Evolutionary conservation across 441 rosid species (phyloP), one percentile per base, ranked within the genome.

Genomic region (Erodium trifolium): DNA sequence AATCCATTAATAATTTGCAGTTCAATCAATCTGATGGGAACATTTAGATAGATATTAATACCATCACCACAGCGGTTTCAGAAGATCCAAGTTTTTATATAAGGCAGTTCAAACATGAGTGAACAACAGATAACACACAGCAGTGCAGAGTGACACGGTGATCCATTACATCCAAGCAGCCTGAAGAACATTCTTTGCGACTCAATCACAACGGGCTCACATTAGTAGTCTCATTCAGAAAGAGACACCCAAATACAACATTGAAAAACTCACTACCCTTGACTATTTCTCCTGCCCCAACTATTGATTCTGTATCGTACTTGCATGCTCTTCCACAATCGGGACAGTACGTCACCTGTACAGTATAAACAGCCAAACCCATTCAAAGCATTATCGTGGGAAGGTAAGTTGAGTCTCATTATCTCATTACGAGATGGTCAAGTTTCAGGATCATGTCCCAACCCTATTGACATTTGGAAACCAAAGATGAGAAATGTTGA

Each of bases 271-370:
- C 89, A 7, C 35, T 14, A 11, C 87, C 93, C 80, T 78, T 88
- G 63, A 86, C 27, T 4, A 55, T 76, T 64, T 72, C 75, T 29
- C 82, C 83, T 53, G 70, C 71, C 71, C 91, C 85, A 70, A 69
- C 47, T 45, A 89, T 39, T 14, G 85, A 76, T 70, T 77, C 74
- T n/a, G 80, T 80, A 75, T 91, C 91, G 65, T 87, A 93, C 73
- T 83, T 87, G 86, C 93, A 91, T 18, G 92, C 97, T 80, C 96
- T 86, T 75, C 82, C 81, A 75, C 96, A 93, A 77, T 93, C 98
- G 3, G 98, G 98, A 73, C 98, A 93, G 79, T 89, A 93, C 2
- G 97, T 93, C 35, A 89, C 88, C 98, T 93, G 59, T 77, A 78
- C 12, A 43, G 4, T 4, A 66, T 11, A 13, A 4, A 12, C 10